A percentile compares a stretch with the other conserved stretches of the same genome.
These are phyloP conservation scores for Phycomyces nitens DNA, from an alignment of 192 early-diverging fungal genomes.

Conservation along the genomic window DNA sequence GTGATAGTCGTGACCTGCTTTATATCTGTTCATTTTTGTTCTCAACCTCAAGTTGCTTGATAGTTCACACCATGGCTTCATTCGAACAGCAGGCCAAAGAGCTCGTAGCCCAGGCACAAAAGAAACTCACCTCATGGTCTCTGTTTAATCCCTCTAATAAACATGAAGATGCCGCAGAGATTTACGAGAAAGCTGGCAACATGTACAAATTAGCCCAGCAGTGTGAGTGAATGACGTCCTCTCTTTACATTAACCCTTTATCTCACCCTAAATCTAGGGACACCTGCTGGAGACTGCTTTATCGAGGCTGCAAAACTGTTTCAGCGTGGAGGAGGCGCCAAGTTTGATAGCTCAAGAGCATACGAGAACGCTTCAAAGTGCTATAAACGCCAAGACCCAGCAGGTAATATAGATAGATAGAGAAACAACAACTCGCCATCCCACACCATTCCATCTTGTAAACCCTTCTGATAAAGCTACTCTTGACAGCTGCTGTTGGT, in stretches of 20 bases:
- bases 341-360: conserved; percentile 80
- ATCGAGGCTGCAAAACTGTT: conserved; percentile 79
- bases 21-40: neutral
- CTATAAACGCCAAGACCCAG: conserved; percentile 82
- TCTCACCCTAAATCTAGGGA: conserved; percentile 50
- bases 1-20: conserved; percentile 1
- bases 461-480: too few relatives aligned
- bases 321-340: conserved; percentile 64
- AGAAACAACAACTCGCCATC: neutral
- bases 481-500: conserved; percentile 51
- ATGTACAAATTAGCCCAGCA: conserved; percentile 89
- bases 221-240: conserved; percentile 50
- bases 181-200: conserved; percentile 89
- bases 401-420: conserved; percentile 40
- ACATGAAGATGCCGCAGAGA: conserved; percentile 91
- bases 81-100: conserved; percentile 57
- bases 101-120: conserved; percentile 67
- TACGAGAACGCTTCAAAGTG: conserved; percentile 87
- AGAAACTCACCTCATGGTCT: conserved; percentile 61
- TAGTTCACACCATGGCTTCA: conserved; percentile 1
- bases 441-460: too few relatives aligned
- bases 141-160: conserved; percentile 76
- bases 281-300: conserved; percentile 93
- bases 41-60: neutral
- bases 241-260: neutral